Evolutionary conservation across 495 filamentous ascomycete species (phyloP), one percentile per base, ranked within the genome.

Genomic region (Hypoxylon rickii): DNA sequence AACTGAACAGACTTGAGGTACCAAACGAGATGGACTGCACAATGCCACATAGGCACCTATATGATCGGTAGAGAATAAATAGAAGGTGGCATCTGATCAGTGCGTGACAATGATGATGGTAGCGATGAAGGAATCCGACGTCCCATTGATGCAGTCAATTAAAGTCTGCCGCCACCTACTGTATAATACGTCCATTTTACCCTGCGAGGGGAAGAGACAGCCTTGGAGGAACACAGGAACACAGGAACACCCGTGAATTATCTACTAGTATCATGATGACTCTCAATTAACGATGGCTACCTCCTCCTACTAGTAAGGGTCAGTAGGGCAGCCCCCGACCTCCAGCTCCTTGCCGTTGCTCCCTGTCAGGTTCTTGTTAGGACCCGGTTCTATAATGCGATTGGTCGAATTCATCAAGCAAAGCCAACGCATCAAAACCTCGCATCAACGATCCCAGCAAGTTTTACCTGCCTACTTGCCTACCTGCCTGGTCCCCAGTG

Each of bases 361-460:
- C 46, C 59, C 53, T 56, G 51, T 44, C 52, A 53, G 39, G 34
- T 36, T 58, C 51, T 42, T 54, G 37, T 61, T 53, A 55, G 38
- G 44, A 17, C 19, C 31, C 46, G 2, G 21, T 53, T 48, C 49
- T 20, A 55, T 12, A 7, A 10, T 16, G 3, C 22, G 12, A 70
- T 70, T 70, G 63, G 68, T 41, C 29, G n/a, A 3, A 19, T n/a
- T 22, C 24, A 19, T 54, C 20, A 63, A 61, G 64, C 61, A 70
- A 45, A 21, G 68, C 65, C 68, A 70, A 58, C 68, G 63, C 68
- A 70, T 66, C 62, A 64, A 61, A 38, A 34, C 24, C 10, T 29
- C 4, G 24, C 24, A 34, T 18, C 43, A 47, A 53, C 44, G 16
- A 49, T 47, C 67, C 67, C 50, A 65, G 64, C 55, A 64, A 67